Evolutionary conservation across 2,329 filamentous ascomycete species (phyloP), one percentile per base, ranked within the genome.

Genomic region (Calonectria pseudoreteaudii): DNA sequence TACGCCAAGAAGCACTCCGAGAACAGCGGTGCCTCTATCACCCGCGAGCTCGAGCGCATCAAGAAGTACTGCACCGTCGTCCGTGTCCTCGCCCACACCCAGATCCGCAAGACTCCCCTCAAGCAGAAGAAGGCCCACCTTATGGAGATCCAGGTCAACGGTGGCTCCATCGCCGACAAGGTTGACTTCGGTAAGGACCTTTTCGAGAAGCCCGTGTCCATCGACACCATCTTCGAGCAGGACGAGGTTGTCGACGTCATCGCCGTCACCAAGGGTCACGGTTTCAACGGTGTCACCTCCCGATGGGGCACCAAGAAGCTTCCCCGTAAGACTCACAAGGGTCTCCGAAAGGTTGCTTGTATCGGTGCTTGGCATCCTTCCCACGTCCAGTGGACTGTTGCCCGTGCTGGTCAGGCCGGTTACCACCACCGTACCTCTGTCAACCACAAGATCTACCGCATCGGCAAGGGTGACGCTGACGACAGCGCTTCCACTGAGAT

Each of bases 51-150:
- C 86, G 97, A 98, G 94, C 96, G 97, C 89, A 98, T 99, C 90
- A 98, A 98, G 95, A 98, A 98, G 92, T 99, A 99, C 95, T 98
- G 96, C 94, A 97, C 95, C 83, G 96, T 98, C 88, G 94, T 99
- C 91, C 97, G 97, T 88, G 93, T 99, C 82, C 96, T 99, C 87
- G 96, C 97, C 88, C 97, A 99, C 94, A 98, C 97, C 83, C 97
- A 99, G 91, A 96, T 98, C 92, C 93, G 94, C 93, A 96, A 97
- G 94, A 98, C 97, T 77, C 96, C 97, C 79, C 94, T 99, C 88
- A 98, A 98, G 94, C 97, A 99, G 93, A 99, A 99, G 96, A 99
- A 98, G 95, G 96, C 97, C 85, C 97, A 99, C 90, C 92, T 99
- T 83, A 99, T 99, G 97, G 97, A 99, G 92, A 95, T 99, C 88